Conservation (phyloP, 129 eudicot species). For the Pseudognaphalium luteoalbum region DNA sequence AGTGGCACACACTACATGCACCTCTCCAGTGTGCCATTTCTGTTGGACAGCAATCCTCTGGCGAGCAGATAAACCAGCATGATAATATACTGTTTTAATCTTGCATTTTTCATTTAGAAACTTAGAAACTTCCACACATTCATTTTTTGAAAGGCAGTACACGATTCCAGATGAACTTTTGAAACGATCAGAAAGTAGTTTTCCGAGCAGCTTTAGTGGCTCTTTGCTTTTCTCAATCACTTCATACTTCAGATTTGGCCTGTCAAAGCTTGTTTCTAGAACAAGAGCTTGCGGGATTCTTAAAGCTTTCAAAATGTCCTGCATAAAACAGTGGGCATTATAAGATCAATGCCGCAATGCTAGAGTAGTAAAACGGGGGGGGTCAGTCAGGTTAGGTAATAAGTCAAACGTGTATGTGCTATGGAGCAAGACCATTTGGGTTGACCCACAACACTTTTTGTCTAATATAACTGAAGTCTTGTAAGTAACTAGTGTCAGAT, state of each 20-base stretch:
- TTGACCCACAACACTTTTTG: constrained; percentile 1
- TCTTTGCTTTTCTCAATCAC: constrained; percentile 76
- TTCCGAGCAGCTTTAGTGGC: constrained; percentile 84
- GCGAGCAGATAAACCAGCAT: constrained; percentile 94
- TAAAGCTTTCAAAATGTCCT: constrained; percentile 81
- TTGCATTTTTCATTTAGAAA: constrained; percentile 82
- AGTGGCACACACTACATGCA: constrained; percentile 94
- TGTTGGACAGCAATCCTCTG: constrained; percentile 84
- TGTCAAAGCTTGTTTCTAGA: constrained; percentile 85
- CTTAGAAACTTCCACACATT: constrained; percentile 85
- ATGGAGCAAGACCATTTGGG: neutral
- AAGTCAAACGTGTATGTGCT: neutral
- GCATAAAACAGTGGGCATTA: constrained; percentile 27
- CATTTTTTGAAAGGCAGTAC: constrained; percentile 97
- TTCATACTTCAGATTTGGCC: constrained; percentile 93
- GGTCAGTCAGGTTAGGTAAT: neutral
- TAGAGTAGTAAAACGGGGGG: neutral
- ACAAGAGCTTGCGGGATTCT: constrained; percentile 83
- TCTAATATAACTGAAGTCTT: neutral
- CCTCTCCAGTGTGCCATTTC: constrained; percentile 94
- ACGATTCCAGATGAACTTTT: constrained; percentile 73
- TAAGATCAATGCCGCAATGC: neutral
- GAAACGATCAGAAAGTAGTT: constrained; percentile 64
- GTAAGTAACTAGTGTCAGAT: neutral
- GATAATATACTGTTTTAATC: constrained; percentile 78